Evolutionary conservation across 163 green algal species (phyloP), one percentile per base, ranked within the genome.

Genomic region (Scenedesmus sp.): DNA sequence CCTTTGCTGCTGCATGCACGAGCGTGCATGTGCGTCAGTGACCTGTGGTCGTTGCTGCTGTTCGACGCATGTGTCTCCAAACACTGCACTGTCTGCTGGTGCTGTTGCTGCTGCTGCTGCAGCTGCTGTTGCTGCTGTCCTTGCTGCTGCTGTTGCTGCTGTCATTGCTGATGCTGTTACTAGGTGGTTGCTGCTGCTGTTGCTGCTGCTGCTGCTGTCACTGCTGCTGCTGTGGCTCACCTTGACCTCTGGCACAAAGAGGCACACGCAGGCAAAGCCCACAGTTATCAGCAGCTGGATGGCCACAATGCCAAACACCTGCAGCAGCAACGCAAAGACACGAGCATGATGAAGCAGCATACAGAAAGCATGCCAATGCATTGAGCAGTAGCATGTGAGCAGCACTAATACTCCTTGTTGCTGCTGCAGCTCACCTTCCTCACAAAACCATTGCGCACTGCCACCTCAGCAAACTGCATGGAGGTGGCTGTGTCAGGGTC

Each of bases 271-370:
- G 3, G 87, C 83, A 49, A 94, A 89, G 73, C 82, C 87, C 2
- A 94, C 87, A n/a, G 91, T 94, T 61, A 94, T 82, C 26, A 73
- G 53, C 42, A 94, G 91, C 91, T 94, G 91, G 4, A 92, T 13
- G 6, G 73, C 59, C 40, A 94, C 91, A 24, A 94, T 94, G 61
- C 80, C 87, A 92, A 94, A 94, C 73, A 94, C 90, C 89, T 93
- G 83, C 65, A 80, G 40, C 49, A 61, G 33, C 81, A 87, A 78
- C 7, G 13, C n/a, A 44, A 33, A 33, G 22, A 35, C 12, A 35
- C 13, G 22, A 35, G 20, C 59, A 72, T 35, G 12, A 56, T 13
- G 15, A 56, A 0, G 59, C 59, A 35, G 20, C 22, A 6, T 68
- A 30, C 0, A 26, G 56, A 7, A 6, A 26, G 15, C 15, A 30